Percentiles rank a stretch among this genome's conserved stretches.
phyloP scores from a whole-genome alignment of 306 rosid genomes.

The Fagus crenata region DNA sequence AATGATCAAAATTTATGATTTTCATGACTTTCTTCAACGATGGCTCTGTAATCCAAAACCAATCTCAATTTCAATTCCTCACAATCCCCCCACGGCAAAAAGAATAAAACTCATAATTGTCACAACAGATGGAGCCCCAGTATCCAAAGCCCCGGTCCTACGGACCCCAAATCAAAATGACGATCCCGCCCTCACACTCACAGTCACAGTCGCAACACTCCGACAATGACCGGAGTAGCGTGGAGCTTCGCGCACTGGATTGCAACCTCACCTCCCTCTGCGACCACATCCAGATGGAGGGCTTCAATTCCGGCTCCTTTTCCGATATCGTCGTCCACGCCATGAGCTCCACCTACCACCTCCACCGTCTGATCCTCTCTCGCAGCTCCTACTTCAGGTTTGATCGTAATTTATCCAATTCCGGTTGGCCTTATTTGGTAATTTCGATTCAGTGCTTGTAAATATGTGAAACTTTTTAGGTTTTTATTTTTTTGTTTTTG shows the following conservation, averaged over 20 bases:
- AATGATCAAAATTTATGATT: too few relatives aligned
- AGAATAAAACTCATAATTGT: too few relatives aligned
- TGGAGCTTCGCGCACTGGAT: slow-evolving; percentile 76
- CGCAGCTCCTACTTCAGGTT: slow-evolving; percentile 99
- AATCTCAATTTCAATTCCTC: too few relatives aligned
- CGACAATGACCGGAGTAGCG: slow-evolving; percentile 61
- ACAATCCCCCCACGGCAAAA: too few relatives aligned
- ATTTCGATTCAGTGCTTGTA: neutral
- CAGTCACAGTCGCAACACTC: slow-evolving; percentile 29
- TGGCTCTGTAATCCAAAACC: too few relatives aligned
- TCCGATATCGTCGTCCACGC: slow-evolving; percentile 83
- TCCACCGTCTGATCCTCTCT: slow-evolving; percentile 91
- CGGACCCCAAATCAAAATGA: slow-evolving; percentile 60
- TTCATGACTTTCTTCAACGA: too few relatives aligned
- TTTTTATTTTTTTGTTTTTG: too few relatives aligned
- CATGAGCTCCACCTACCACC: slow-evolving; percentile 84
- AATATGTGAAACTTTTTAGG: too few relatives aligned
- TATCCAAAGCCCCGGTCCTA: slow-evolving; percentile 43
- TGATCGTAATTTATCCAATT: neutral
- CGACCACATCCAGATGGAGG: slow-evolving; percentile 89
- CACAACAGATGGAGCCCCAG: slow-evolving; percentile 38
- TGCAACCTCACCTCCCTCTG: slow-evolving; percentile 95
- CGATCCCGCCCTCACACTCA: slow-evolving; percentile 52
- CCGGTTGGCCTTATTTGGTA: neutral
- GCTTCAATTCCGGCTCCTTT: slow-evolving; percentile 83